Evolutionary conservation across 495 filamentous ascomycete species (phyloP).

Genomic region (Astrothelium macrocarpum): DNA sequence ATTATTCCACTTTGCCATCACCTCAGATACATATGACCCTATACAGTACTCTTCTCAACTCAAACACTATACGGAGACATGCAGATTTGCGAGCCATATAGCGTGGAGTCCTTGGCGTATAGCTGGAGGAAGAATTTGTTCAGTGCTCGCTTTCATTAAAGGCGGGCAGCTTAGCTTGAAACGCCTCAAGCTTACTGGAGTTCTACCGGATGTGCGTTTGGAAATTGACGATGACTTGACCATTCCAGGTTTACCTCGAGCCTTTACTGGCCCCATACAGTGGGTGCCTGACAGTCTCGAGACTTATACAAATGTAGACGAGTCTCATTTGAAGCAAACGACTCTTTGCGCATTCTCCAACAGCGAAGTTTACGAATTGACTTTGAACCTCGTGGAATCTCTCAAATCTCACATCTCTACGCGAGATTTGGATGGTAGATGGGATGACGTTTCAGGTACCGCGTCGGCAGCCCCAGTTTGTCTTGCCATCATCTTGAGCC

Average conservation of each 20-base stretch:
- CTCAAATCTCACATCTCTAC: not conserved
- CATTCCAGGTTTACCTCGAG: not conserved
- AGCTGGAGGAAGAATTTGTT: not conserved
- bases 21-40: not conserved
- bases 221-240: not conserved
- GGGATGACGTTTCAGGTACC: slow-evolving; percentile 7
- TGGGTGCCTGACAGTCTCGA: not conserved
- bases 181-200: not conserved
- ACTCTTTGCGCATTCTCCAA: not conserved
- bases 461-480: not conserved
- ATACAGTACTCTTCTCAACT: not conserved
- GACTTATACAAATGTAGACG: not conserved
- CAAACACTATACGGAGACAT: not conserved
- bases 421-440: slow-evolving; percentile 1
- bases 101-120: not conserved
- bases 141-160: not conserved
- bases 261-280: not conserved
- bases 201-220: not conserved
- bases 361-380: not conserved
- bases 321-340: not conserved
- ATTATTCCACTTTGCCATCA: not conserved
- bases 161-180: not conserved
- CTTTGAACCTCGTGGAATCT: not conserved
- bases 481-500: not conserved
- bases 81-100: not conserved